These are phyloP conservation scores for Pseudonitzschia pungens DNA, from an alignment of 108 stramenopile species.

Conservation along the genomic window DNA sequence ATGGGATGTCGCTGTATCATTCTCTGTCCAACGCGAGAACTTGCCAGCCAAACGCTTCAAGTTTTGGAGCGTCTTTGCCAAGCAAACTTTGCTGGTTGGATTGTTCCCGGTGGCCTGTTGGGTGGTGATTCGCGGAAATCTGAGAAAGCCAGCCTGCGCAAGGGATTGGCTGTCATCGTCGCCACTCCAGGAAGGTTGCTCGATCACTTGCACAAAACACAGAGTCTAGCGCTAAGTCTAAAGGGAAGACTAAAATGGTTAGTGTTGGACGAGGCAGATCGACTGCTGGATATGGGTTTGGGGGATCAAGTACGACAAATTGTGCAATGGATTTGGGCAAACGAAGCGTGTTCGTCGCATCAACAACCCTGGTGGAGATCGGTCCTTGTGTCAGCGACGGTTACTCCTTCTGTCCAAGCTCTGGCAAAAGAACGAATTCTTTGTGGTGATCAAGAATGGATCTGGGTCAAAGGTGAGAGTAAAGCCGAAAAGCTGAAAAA, in stretches of 20 bases:
- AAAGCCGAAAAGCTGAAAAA: conserved; percentile 21
- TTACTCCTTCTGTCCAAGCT: conserved; percentile 60
- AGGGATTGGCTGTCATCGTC: conserved; percentile 90
- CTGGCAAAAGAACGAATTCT: conserved; percentile 61
- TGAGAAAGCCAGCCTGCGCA: conserved; percentile 95
- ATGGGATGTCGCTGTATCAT: conserved; percentile 75
- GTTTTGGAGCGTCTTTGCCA: conserved; percentile 57
- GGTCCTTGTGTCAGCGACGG: conserved; percentile 89
- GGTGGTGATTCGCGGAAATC: conserved; percentile 94
- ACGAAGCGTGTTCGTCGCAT: conserved; percentile 49
- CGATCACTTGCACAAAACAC: conserved; percentile 92
- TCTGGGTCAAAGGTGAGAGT: conserved; percentile 48
- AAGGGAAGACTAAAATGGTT: conserved; percentile 80
- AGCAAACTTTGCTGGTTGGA: conserved; percentile 73
- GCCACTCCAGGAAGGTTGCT: conserved; percentile 96
- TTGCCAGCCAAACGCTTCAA: conserved; percentile 80
- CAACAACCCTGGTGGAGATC: conserved; percentile 57
- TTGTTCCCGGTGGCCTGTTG: conserved; percentile 85
- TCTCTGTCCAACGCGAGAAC: conserved; percentile 93
- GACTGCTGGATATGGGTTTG: conserved; percentile 92
- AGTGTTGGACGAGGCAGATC: conserved; percentile 95
- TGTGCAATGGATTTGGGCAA: conserved; percentile 72
- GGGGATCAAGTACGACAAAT: conserved; percentile 89
- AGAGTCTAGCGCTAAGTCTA: conserved; percentile 65
- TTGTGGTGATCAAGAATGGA: conserved; percentile 59